Percentiles rank a stretch among this genome's conserved stretches.
phyloP scores from a whole-genome alignment of 2,329 filamentous ascomycete genomes.

The Talaromyces sp. region DNA sequence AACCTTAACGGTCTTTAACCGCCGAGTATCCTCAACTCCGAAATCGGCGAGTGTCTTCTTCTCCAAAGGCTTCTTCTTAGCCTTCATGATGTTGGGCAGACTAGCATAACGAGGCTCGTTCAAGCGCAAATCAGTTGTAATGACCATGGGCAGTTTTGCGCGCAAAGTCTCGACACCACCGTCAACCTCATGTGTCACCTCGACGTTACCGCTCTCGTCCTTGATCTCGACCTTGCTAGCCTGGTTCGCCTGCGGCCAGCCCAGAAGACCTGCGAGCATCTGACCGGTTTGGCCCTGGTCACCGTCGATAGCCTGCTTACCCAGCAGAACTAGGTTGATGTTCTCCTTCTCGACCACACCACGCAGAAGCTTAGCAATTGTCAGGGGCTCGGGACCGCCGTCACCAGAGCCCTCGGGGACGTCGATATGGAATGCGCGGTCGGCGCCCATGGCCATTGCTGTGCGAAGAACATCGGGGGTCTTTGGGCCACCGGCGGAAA shows the following conservation, averaged over 20 bases:
- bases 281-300: conserved; percentile 95
- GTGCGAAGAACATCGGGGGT: conserved; percentile 86
- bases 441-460: conserved; percentile 98
- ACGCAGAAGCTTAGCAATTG: conserved; percentile 86
- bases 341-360: conserved; percentile 80
- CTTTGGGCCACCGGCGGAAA: conserved; percentile 87
- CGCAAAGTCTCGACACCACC: conserved; percentile 89
- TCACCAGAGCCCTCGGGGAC: conserved; percentile 72
- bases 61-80: conserved; percentile 98
- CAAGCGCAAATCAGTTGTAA: conserved; percentile 91
- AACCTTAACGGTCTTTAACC: conserved; percentile 90
- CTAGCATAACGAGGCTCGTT: conserved; percentile 96
- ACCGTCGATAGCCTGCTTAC: conserved; percentile 98
- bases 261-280: conserved; percentile 91
- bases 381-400: conserved; percentile 73
- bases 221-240: conserved; percentile 79
- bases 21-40: conserved; percentile 71
- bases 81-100: conserved; percentile 99
- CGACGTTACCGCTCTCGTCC: conserved; percentile 68
- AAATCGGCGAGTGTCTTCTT: conserved; percentile 87
- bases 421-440: conserved; percentile 87
- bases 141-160: conserved; percentile 84
- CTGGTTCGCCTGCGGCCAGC: conserved; percentile 94
- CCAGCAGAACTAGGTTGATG: conserved; percentile 88
- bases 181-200: conserved; percentile 89